Evolutionary conservation across 768 basidiomycete species (phyloP).

Genomic region (Phanerodontia chrysosporium): DNA sequence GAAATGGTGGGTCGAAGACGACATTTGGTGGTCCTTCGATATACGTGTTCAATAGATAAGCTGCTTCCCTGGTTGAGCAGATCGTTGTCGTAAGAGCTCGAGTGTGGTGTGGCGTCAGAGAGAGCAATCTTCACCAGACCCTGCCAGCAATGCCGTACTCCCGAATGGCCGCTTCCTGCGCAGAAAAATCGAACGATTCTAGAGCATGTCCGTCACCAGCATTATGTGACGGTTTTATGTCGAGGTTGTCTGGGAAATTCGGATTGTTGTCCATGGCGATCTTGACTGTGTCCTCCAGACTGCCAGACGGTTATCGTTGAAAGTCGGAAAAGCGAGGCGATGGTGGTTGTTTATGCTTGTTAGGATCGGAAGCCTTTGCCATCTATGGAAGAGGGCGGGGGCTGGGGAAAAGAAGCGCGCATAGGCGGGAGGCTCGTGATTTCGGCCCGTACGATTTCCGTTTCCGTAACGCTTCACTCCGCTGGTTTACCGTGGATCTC

Average conservation of each 20-base stretch:
- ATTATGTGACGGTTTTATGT: conserved; percentile 34
- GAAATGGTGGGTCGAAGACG: conserved; percentile 38
- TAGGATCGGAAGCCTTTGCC: conserved; percentile 13
- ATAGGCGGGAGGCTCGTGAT: background rate
- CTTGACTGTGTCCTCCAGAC: no score
- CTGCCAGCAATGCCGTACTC: conserved; percentile 81
- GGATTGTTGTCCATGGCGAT: conserved; percentile 23
- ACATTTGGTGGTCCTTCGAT: conserved; percentile 14
- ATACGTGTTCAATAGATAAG: conserved; percentile 21
- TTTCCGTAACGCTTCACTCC: background rate
- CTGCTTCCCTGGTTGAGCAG: conserved; percentile 22
- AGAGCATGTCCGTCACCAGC: conserved; percentile 7
- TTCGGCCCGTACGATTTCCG: conserved; percentile 1
- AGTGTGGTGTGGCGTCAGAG: background rate
- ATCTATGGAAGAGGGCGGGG: background rate
- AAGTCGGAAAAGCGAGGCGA: background rate
- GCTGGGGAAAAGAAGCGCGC: background rate
- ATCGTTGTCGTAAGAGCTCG: background rate
- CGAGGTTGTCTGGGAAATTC: conserved; percentile 42
- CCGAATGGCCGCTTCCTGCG: conserved; percentile 57
- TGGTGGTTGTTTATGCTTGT: conserved; percentile 9
- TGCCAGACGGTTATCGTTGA: background rate
- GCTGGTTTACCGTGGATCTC: conserved; percentile 6
- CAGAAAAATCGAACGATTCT: conserved; percentile 26
- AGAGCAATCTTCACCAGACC: conserved; percentile 56